Conservation (phyloP, 306 rosid species). For the Senna siamea region DNA sequence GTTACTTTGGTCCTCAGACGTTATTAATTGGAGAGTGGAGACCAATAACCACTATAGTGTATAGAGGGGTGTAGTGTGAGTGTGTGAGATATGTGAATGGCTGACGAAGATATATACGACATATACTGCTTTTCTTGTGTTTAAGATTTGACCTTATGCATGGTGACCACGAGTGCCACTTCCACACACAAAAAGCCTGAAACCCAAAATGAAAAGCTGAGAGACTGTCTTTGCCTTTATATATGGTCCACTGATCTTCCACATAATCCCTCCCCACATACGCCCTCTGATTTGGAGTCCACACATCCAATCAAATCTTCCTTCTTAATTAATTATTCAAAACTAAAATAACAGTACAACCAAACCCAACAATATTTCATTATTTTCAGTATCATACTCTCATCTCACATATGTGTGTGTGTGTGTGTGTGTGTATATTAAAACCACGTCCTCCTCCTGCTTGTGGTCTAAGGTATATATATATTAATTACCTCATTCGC, state of each 20-base stretch:
- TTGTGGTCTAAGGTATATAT: too few species aligned
- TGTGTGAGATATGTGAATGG: neutral
- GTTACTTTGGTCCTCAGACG: neutral
- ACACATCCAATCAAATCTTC: neutral
- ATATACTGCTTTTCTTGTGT: neutral
- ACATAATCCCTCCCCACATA: neutral
- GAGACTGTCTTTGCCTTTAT: neutral
- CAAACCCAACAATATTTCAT: too few species aligned
- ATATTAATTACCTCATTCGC: too few species aligned
- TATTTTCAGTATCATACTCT: too few species aligned
- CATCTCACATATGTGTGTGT: too few species aligned
- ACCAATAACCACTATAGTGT: neutral
- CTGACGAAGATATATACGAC: neutral
- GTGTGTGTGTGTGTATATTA: too few species aligned
- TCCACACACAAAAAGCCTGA: neutral
- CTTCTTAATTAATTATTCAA: too few species aligned
- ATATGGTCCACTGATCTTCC: constrained; percentile 33
- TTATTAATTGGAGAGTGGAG: neutral
- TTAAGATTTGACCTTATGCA: neutral
- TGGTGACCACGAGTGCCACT: constrained; percentile 2
- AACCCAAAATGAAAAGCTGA: neutral
- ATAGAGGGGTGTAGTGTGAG: too few species aligned
- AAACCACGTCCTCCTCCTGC: too few species aligned
- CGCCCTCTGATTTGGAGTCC: neutral
- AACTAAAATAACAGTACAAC: too few species aligned